Percentiles rank a stretch among this genome's conserved stretches.
These are phyloP conservation scores for Arxiozyma bovina DNA, from an alignment of 1,139 yeast genomes.

Conservation along the genomic window DNA sequence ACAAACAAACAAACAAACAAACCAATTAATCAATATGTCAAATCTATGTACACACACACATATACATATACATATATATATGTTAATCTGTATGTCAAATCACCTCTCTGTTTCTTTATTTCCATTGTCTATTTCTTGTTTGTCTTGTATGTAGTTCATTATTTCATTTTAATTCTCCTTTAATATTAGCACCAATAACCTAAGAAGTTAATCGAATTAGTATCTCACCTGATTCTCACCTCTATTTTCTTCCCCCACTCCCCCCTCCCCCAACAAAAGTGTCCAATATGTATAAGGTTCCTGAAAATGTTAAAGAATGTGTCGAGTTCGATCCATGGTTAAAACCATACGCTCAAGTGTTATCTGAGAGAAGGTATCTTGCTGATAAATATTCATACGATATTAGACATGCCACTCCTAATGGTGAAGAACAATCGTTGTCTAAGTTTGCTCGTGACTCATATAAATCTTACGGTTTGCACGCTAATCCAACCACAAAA, in stretches of 20 bases:
- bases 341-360: slow-evolving; percentile 61
- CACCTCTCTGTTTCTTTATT: too few relatives aligned
- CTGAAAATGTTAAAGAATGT: slow-evolving; percentile 44
- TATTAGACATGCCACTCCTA: slow-evolving; percentile 24
- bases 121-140: too few relatives aligned
- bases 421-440: slow-evolving; percentile 33
- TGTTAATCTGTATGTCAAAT: too few relatives aligned
- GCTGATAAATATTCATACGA: slow-evolving; percentile 50
- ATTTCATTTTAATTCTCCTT: too few relatives aligned
- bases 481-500: slow-evolving; percentile 44
- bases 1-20: too few relatives aligned
- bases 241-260: background rate
- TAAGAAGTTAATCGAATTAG: too few relatives aligned
- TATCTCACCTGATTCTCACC: too few relatives aligned
- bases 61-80: too few relatives aligned
- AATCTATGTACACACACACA: too few relatives aligned
- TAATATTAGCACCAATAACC: too few relatives aligned
- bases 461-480: slow-evolving; percentile 69
- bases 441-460: slow-evolving; percentile 39
- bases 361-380: slow-evolving; percentile 44
- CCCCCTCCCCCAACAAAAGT: background rate
- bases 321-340: slow-evolving; percentile 79
- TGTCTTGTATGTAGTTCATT: too few relatives aligned
- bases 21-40: too few relatives aligned
- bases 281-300: slow-evolving; percentile 20